Evolutionary conservation across 495 filamentous ascomycete genomes (phyloP), one percentile per base, ranked within the genome.

Genomic region (Penicillium nucicola): DNA sequence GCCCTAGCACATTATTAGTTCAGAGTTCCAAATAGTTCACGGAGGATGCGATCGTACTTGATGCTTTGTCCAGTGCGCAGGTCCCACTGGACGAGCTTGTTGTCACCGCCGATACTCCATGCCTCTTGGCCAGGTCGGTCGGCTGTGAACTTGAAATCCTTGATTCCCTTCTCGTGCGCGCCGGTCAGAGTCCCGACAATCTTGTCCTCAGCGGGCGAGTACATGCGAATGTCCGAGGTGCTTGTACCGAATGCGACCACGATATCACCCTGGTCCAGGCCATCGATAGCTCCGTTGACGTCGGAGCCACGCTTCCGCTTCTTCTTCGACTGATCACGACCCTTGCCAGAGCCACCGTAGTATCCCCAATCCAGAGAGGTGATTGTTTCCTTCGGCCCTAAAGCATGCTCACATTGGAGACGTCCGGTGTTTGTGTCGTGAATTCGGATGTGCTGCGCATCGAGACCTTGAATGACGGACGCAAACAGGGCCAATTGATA

Each of bases 61-160:
- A 75, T 55, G 41, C 62, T 71, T 57, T 72, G 65, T 50, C 70
- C 71, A 10, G 71, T 76, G 43, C 57, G 65, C 47, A 83, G 57
- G 61, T 84, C 78, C 81, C 81, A 84, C 56, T 82, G 80, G 9
- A 84, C 73, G 34, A 83, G 66, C 56, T 77, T 84, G 50, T 77
- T 79, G 61, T 84, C 81, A 34, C 71, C 73, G 31, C 81, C 81
- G 45, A 81, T 72, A 71, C 81, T 83, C 81, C 81, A 84, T 18
- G 70, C 81, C 47, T 82, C 60, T 49, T 68, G 58, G 45, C 56
- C 62, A 22, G 70, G 52, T 2, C 62, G 58, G 25, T 62, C 67
- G 31, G 75, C 68, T 2, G 71, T 77, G 52, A 84, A 84, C 54
- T 80, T 77, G 65, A 84, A 82, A 52, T 79, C 75, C 60, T 69